Conservation (phyloP, 495 filamentous ascomycete species). For the Podospora pseudopauciseta region DNA sequence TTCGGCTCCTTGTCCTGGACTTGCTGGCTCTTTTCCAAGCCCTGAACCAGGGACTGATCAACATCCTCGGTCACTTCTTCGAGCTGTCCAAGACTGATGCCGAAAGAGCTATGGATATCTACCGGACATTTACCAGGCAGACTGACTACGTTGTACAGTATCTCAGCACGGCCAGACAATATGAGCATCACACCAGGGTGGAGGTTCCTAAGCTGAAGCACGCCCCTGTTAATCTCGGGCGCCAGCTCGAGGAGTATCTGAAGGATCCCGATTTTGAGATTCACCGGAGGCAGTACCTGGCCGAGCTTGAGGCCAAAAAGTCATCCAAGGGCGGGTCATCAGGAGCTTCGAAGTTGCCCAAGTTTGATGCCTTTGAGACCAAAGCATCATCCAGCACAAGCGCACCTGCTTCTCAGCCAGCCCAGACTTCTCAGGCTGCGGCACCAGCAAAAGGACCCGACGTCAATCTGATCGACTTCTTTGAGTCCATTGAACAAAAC, state of each 20-base stretch:
- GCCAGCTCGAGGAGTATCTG: slow-evolving; percentile 89
- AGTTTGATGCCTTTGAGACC: slow-evolving; percentile 20
- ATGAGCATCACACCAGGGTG: slow-evolving; percentile 84
- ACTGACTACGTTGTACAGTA: slow-evolving; percentile 92
- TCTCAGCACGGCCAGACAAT: slow-evolving; percentile 78
- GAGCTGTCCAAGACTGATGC: slow-evolving; percentile 96
- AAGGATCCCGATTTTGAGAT: slow-evolving; percentile 95
- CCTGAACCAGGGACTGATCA: slow-evolving; percentile 97
- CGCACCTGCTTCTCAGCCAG: slow-evolving; percentile 26
- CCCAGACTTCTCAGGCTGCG: slow-evolving; percentile 18
- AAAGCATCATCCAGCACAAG: slow-evolving; percentile 39
- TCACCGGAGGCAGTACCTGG: slow-evolving; percentile 85
- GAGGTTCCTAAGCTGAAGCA: slow-evolving; percentile 98
- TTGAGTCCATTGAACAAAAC: slow-evolving; percentile 93
- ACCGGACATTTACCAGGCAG: slow-evolving; percentile 87
- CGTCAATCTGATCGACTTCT: slow-evolving; percentile 94
- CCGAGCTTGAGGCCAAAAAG: slow-evolving; percentile 78
- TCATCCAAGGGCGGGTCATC: slow-evolving; percentile 36
- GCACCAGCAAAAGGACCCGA: slow-evolving; percentile 58
- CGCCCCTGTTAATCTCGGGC: slow-evolving; percentile 83
- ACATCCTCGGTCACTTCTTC: slow-evolving; percentile 95
- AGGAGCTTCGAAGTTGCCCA: slow-evolving; percentile 25
- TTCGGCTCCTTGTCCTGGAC: slow-evolving; percentile 86
- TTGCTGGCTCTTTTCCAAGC: slow-evolving; percentile 88
- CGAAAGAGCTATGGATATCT: slow-evolving; percentile 85